phyloP scores from a whole-genome alignment of 345 rosid genomes.

The Reutealis trisperma region DNA sequence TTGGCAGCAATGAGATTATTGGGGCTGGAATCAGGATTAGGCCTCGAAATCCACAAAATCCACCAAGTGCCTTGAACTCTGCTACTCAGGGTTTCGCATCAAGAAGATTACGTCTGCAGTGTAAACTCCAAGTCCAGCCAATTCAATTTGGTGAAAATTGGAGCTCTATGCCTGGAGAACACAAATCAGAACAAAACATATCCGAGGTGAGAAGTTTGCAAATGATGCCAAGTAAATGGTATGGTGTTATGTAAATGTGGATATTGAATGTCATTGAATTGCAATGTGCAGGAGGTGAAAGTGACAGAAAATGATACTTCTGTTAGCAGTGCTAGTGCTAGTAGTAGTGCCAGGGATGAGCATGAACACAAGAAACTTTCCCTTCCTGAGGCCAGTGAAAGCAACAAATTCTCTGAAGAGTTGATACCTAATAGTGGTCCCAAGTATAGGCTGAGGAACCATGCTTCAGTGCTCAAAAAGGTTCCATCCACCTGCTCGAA shows the following conservation, averaged over 20 bases:
- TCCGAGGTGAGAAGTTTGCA: slow-evolving; percentile 50
- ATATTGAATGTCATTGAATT: slow-evolving; percentile 25
- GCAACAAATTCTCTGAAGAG: slow-evolving; percentile 19
- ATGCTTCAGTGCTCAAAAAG: slow-evolving; percentile 1
- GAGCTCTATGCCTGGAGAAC: slow-evolving; percentile 15
- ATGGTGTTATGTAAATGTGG: slow-evolving; percentile 11
- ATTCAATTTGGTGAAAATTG: not conserved
- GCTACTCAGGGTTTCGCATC: slow-evolving; percentile 51
- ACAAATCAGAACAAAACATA: slow-evolving; percentile 27
- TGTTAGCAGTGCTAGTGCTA: not conserved
- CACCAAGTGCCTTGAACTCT: slow-evolving; percentile 3
- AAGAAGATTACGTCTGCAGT: slow-evolving; percentile 59
- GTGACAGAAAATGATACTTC: slow-evolving; percentile 14
- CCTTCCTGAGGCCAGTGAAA: slow-evolving; percentile 10
- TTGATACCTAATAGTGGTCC: not conserved
- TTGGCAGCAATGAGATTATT: slow-evolving; percentile 15
- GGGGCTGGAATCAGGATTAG: slow-evolving; percentile 50
- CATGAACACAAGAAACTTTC: slow-evolving; percentile 2
- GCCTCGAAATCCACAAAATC: slow-evolving; percentile 38
- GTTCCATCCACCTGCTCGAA: slow-evolving; percentile 18
- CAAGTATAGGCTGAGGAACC: slow-evolving; percentile 23
- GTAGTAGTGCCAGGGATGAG: slow-evolving; percentile 11
- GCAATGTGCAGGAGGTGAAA: slow-evolving; percentile 38
- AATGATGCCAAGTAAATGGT: slow-evolving; percentile 13
- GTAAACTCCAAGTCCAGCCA: slow-evolving; percentile 26